Base-by-base conservation (phyloP, 345 rosid genomes). In the Trapa incisa region DNA sequence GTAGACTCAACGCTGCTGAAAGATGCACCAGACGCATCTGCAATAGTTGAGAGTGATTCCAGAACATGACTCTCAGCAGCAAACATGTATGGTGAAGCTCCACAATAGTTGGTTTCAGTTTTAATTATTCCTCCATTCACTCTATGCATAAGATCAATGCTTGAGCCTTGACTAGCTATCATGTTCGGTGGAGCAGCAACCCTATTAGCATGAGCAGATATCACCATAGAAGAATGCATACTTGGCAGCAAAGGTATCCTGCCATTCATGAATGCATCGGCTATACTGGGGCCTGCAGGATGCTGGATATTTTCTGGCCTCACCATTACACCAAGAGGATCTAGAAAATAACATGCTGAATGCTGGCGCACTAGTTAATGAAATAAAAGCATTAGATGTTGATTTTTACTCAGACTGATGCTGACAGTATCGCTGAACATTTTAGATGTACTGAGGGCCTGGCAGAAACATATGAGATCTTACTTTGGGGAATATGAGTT, bases 81-180 rank as follows among this genome's bases (percentile, higher is more conserved):
- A 81, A 84, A 85, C 81, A 89, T 77, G 76, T 77, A 89, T 3
- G 87, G 77, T 66, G 89, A 77, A 78, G 74, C 78, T 61, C 82
- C 89, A 54, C 89, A 47, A 84, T 73, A 87, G 73, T 89, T 89
- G 70, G 83, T 74, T 78, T 91, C 96, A 29, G 96, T 76, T 81
- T 89, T 91, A 66, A 91, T 78, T 77, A 91, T 81, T 36, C 87
- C 91, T 66, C 96, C 93, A 80, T 91, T 91, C 64, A 91, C 74
- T 75, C 89, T 96, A 67, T 82, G 91, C 78, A 87, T 81, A 76
- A 95, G 75, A 69, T 81, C 86, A 74, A 87, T 78, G 77, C 80
- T 88, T 73, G 92, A 74, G 78, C 75, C 75, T 74, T 89, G 97
- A 9, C 83, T 78, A 69, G 92, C 77, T 74, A 88, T 76, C 83